phyloP scores from a whole-genome alignment of 441 rosid genomes.

The Pelargonium cotyledonis region DNA sequence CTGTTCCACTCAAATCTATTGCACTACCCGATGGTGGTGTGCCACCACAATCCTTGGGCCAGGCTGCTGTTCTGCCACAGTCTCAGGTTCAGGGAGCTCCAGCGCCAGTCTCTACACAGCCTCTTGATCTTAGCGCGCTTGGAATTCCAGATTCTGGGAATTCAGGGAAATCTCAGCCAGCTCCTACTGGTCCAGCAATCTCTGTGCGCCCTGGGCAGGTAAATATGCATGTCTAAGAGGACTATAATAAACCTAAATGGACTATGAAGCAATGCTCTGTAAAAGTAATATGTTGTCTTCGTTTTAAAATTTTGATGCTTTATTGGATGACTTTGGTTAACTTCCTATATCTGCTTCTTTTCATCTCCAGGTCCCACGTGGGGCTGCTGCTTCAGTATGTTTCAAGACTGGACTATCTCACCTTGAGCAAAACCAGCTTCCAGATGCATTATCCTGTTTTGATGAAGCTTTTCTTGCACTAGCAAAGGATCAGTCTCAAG shows the following conservation, averaged over 20 bases:
- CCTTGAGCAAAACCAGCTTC: constrained; percentile 95
- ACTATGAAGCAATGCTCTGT: constrained; percentile 1
- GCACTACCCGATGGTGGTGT: constrained; percentile 88
- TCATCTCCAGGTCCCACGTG: constrained; percentile 75
- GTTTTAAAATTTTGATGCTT: background rate
- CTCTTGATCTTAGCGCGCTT: constrained; percentile 91
- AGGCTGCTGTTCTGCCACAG: constrained; percentile 33
- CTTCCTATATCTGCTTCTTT: background rate
- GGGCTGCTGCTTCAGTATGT: constrained; percentile 85
- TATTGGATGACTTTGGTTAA: background rate
- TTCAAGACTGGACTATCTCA: constrained; percentile 94
- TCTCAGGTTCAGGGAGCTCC: constrained; percentile 42
- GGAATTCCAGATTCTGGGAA: constrained; percentile 62
- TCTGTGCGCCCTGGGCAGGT: constrained; percentile 98
- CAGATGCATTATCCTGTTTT: constrained; percentile 94
- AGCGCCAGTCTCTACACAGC: constrained; percentile 50
- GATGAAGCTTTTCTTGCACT: constrained; percentile 95
- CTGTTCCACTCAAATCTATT: constrained; percentile 40
- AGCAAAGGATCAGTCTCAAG: constrained; percentile 93
- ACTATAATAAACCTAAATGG: background rate
- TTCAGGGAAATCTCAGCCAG: constrained; percentile 55
- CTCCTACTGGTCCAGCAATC: constrained; percentile 46
- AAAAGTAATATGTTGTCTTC: background rate
- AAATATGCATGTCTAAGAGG: constrained; percentile 13
- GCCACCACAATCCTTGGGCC: constrained; percentile 58